Evolutionary conservation across 208 protist genomes (phyloP).

Genomic region (Crithidia bombi): DNA sequence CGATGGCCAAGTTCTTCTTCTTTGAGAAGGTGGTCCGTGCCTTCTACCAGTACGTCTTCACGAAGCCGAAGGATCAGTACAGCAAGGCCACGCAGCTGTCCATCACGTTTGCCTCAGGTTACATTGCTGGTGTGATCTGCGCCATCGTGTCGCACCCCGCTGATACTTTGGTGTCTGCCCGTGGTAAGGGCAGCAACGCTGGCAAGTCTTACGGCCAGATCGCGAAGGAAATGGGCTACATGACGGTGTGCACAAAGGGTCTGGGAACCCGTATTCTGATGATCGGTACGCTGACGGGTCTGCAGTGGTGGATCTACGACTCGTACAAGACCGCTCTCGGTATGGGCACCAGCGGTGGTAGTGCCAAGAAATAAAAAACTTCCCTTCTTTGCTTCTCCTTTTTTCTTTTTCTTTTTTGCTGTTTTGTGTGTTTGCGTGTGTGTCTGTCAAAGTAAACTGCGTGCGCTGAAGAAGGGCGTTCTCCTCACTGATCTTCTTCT

Average conservation of each 20-base stretch:
- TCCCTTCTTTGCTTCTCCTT: not conserved
- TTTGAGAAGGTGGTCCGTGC: constrained; percentile 88
- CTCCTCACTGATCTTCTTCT: too few relatives aligned
- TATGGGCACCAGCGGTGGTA: constrained; percentile 60
- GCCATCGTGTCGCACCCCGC: constrained; percentile 97
- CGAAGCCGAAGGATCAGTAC: constrained; percentile 58
- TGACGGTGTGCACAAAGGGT: constrained; percentile 88
- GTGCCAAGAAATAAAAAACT: constrained; percentile 36
- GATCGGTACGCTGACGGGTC: constrained; percentile 96
- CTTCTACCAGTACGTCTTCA: constrained; percentile 92
- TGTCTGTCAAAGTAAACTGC: too few relatives aligned
- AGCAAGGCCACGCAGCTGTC: constrained; percentile 87
- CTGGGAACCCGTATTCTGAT: constrained; percentile 96
- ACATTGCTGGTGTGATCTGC: constrained; percentile 95
- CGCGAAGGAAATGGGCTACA: constrained; percentile 85
- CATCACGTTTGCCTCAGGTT: constrained; percentile 94
- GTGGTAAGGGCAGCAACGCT: constrained; percentile 88
- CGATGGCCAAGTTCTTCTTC: constrained; percentile 95
- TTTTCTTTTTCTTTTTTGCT: too few relatives aligned
- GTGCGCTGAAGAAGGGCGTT: too few relatives aligned
- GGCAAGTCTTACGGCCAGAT: constrained; percentile 83
- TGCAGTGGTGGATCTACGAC: constrained; percentile 97
- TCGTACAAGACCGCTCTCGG: constrained; percentile 67
- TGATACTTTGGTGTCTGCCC: constrained; percentile 93
- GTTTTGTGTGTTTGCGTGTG: too few relatives aligned